These are phyloP conservation scores for Lepiota subincarnata DNA, from an alignment of 768 basidiomycete genomes.

Conservation along the genomic window DNA sequence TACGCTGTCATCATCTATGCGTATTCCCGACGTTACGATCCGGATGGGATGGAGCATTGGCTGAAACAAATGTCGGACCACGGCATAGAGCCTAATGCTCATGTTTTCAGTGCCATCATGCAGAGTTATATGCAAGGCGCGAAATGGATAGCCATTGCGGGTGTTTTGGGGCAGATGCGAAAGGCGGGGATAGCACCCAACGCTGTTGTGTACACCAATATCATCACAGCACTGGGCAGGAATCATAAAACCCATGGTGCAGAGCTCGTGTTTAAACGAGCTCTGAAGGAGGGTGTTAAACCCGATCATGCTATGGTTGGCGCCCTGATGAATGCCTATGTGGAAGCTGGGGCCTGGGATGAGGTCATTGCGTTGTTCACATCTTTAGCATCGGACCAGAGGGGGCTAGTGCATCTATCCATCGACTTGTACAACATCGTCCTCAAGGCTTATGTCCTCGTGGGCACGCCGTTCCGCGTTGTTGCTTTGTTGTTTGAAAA, in stretches of 20 bases:
- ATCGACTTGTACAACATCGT: slow-evolving; percentile 73
- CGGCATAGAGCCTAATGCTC: slow-evolving; percentile 48
- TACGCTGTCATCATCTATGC: slow-evolving; percentile 14
- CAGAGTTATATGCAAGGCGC: slow-evolving; percentile 49
- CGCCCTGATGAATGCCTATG: slow-evolving; percentile 78
- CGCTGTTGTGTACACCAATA: slow-evolving; percentile 54
- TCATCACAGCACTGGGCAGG: slow-evolving; percentile 63
- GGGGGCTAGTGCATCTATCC: slow-evolving; percentile 31
- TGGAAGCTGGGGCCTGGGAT: slow-evolving; percentile 75
- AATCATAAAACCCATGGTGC: slow-evolving; percentile 61
- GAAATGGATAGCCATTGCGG: slow-evolving; percentile 47
- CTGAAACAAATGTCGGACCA: slow-evolving; percentile 43
- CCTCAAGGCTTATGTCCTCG: slow-evolving; percentile 77
- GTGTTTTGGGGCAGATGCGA: slow-evolving; percentile 61
- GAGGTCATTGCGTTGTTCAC: slow-evolving; percentile 71
- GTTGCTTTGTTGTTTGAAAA: slow-evolving; percentile 61
- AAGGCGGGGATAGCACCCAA: slow-evolving; percentile 42
- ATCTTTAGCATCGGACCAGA: slow-evolving; percentile 18
- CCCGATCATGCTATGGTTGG: slow-evolving; percentile 66
- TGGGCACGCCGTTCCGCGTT: slow-evolving; percentile 69
- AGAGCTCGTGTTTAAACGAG: slow-evolving; percentile 61
- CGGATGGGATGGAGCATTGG: slow-evolving; percentile 49
- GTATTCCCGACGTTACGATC: slow-evolving; percentile 43
- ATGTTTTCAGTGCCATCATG: slow-evolving; percentile 60
- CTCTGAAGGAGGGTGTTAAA: slow-evolving; percentile 53